Evolutionary conservation across 768 basidiomycete species (phyloP).

Genomic region (Chiua virens): DNA sequence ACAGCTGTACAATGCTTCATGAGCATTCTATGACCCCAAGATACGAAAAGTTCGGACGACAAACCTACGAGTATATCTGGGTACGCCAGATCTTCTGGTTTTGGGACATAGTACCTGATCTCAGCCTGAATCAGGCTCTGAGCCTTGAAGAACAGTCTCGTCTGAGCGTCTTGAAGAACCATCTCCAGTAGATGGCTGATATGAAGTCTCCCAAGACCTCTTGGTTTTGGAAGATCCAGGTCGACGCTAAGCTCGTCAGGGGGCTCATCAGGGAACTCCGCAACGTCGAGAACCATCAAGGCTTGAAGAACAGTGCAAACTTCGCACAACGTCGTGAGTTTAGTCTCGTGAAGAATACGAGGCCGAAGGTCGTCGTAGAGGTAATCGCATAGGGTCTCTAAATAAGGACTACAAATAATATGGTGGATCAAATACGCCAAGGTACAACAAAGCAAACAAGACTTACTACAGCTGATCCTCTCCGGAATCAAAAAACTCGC

Average conservation of each 20-base stretch:
- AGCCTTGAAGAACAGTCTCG: slow-evolving; percentile 92
- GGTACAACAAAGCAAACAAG: not conserved
- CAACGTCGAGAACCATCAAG: slow-evolving; percentile 88
- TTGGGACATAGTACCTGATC: slow-evolving; percentile 79
- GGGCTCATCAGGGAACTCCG: slow-evolving; percentile 35
- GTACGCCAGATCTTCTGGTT: slow-evolving; percentile 79
- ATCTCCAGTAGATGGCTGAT: slow-evolving; percentile 81
- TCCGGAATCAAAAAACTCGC: slow-evolving; percentile 84
- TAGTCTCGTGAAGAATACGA: slow-evolving; percentile 89
- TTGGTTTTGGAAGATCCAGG: slow-evolving; percentile 35
- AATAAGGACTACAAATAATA: slow-evolving; percentile 63
- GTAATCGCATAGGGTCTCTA: slow-evolving; percentile 90
- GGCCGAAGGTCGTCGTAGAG: slow-evolving; percentile 96
- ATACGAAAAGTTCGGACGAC: slow-evolving; percentile 22
- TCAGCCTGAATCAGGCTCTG: slow-evolving; percentile 89
- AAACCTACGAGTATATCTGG: slow-evolving; percentile 77
- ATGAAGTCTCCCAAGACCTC: slow-evolving; percentile 62
- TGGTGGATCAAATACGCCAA: slow-evolving; percentile 5
- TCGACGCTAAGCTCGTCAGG: slow-evolving; percentile 38
- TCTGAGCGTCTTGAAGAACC: slow-evolving; percentile 96
- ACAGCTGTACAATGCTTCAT: slow-evolving; percentile 37
- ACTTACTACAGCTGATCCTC: slow-evolving; percentile 72
- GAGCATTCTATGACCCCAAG: not conserved
- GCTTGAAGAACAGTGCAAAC: slow-evolving; percentile 97
- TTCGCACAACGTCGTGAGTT: slow-evolving; percentile 84